A percentile compares a stretch with the other conserved stretches of the same genome.
Evolutionary conservation across 345 rosid genomes (phyloP).

Genomic region (Eucalyptus brandiana): DNA sequence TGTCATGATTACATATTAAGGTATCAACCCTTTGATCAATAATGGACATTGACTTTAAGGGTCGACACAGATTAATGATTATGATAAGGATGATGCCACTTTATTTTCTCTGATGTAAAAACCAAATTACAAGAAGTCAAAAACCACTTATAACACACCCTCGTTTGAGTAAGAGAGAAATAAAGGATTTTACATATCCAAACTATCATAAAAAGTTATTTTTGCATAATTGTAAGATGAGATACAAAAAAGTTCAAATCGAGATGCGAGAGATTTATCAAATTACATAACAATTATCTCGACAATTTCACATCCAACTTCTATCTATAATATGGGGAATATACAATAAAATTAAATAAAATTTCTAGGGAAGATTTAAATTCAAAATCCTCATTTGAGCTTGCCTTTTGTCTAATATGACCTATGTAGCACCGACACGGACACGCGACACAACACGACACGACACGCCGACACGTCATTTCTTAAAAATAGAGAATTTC

Average conservation of each 20-base stretch:
- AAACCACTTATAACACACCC: background rate
- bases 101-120: background rate
- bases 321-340: background rate
- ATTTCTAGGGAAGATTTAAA: too few relatives aligned
- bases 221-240: background rate
- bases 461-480: too few relatives aligned
- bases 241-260: background rate
- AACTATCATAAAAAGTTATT: background rate
- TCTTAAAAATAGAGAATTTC: too few relatives aligned
- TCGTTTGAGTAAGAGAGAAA: background rate
- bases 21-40: background rate
- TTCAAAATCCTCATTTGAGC: background rate
- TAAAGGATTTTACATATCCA: background rate
- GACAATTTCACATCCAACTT: background rate
- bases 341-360: too few relatives aligned
- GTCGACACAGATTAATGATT: background rate
- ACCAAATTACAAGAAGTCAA: background rate
- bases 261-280: background rate
- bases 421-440: too few relatives aligned
- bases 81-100: background rate
- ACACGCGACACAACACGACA: too few relatives aligned
- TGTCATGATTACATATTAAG: background rate
- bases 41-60: background rate
- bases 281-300: accelerated
- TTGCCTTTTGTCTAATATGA: background rate